Conservation (phyloP, 495 filamentous ascomycete genomes). For the Diplogelasinospora grovesii region DNA sequence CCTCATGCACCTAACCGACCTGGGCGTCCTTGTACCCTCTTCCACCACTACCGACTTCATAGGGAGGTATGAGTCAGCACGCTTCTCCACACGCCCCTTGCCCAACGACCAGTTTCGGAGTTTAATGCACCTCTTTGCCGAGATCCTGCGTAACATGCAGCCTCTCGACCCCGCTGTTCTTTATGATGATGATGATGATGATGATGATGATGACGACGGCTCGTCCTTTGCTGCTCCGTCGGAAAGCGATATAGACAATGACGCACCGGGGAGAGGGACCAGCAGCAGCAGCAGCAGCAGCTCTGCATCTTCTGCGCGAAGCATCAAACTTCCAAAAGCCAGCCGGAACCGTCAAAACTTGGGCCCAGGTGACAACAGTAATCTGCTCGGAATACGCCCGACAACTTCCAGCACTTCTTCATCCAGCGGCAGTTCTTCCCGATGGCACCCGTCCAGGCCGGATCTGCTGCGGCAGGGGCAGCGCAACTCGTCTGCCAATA, state of each 20-base stretch:
- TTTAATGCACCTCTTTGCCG: constrained; percentile 83
- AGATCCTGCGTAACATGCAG: constrained; percentile 70
- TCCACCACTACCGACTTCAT: constrained; percentile 59
- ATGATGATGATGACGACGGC: constrained; percentile 29
- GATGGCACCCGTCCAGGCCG: too few relatives aligned
- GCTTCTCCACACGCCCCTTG: constrained; percentile 58
- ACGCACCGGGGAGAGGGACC: constrained; percentile 23
- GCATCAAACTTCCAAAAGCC: not conserved
- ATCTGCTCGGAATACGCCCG: constrained; percentile 13
- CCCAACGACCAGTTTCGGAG: constrained; percentile 64
- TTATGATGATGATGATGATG: constrained; percentile 15
- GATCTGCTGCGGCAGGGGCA: constrained; percentile 8
- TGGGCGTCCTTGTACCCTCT: constrained; percentile 57
- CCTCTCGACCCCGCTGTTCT: constrained; percentile 47
- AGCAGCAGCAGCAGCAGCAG: constrained; percentile 21
- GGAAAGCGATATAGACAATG: constrained; percentile 46
- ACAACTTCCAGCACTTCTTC: constrained; percentile 24
- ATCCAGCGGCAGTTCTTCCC: too few relatives aligned
- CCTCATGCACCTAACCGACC: constrained; percentile 56
- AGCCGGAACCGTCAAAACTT: not conserved
- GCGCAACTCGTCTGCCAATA: constrained; percentile 32
- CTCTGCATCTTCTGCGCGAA: constrained; percentile 19
- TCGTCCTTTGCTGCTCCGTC: constrained; percentile 20
- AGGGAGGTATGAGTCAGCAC: constrained; percentile 68
- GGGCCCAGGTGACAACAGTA: not conserved